Base-by-base conservation (phyloP, 352 stramenopile species). In the Saprolegnia parasitica region DNA sequence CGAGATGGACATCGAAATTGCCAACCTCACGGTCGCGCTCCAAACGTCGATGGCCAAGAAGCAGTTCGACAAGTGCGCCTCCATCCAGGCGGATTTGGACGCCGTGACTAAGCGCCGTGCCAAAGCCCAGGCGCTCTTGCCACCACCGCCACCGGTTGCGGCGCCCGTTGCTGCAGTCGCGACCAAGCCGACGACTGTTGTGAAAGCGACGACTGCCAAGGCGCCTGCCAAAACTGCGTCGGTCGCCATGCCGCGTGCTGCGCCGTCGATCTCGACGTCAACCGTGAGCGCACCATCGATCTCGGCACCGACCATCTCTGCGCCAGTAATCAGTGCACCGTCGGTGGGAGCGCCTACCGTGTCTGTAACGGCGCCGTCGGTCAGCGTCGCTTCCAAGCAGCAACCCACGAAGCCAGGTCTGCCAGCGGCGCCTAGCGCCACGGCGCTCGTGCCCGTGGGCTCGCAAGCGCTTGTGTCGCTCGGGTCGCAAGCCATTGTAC, bases 81-180 rank as follows among this genome's bases (percentile, higher is more conserved):
- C 89, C n/a, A 77, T 96, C 45, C 88, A 96, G 37, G 90, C 83
- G 26, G 80, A 95, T 37, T 91, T 96, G 49, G 85, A 93, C 46
- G 75, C 79, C 20, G 56, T 93, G 42, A 94, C 95, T 24, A 87
- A 83, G 61, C 81, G 81, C 15, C 64, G 85, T 6, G 46, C 63
- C 21, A 70, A 70, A 39, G 21, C 29, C 10, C 21, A 46, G 23
- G 42, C 52, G 63, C 52, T 18, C 37, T 54, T 39, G 21, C 64
- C 40, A 3, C 58, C 35, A n/a, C 26, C 54, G 42, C 54, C 54
- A 61, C 18, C 58, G 9, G 46, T 16, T n/a, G 23, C 21, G 6
- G 24, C 29, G 4, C 46, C 46, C 24, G 46, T 49, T 26, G 24
- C 46, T n/a, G 63, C 63, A 26, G 26, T 24, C 35, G 47, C 16